Conservation (phyloP, 2,329 filamentous ascomycete species). For the Aureobasidium mangrovei region DNA sequence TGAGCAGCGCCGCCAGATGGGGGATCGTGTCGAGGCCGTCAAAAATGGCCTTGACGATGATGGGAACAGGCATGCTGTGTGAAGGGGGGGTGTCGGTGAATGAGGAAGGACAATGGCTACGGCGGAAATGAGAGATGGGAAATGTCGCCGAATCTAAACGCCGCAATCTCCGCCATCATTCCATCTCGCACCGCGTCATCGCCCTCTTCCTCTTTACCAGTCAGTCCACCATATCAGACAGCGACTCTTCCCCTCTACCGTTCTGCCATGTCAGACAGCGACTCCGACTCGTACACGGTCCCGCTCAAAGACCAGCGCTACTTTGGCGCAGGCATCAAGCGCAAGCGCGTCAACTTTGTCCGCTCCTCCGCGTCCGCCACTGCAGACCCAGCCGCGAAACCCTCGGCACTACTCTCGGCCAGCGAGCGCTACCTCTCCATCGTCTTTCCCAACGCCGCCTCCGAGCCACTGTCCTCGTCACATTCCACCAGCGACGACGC, state of each 20-base stretch:
- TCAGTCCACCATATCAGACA: constrained; percentile 51
- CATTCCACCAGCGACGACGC: constrained; percentile 16
- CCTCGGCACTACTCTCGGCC: constrained; percentile 15
- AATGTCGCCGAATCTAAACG: not conserved
- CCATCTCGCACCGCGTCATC: constrained; percentile 1
- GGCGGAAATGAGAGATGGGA: not conserved
- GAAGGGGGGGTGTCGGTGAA: not conserved
- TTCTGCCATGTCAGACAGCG: constrained; percentile 42
- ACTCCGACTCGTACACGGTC: constrained; percentile 48
- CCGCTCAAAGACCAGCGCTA: constrained; percentile 51
- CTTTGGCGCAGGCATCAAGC: constrained; percentile 55
- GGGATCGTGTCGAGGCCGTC: constrained; percentile 46
- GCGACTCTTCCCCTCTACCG: constrained; percentile 38
- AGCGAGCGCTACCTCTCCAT: constrained; percentile 59
- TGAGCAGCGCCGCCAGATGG: constrained; percentile 32
- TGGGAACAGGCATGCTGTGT: constrained; percentile 52
- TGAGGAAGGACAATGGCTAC: not conserved
- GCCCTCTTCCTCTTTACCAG: constrained; percentile 17
- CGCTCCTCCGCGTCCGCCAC: constrained; percentile 29
- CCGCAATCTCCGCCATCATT: not conserved
- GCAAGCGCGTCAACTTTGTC: constrained; percentile 53
- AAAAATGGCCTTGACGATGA: constrained; percentile 45
- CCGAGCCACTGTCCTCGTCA: constrained; percentile 11
- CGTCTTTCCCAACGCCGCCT: constrained; percentile 45
- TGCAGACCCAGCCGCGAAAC: not conserved